Base-by-base conservation (phyloP, 1,284 basidiomycete genomes). In the Leucoagaricus sp. region DNA sequence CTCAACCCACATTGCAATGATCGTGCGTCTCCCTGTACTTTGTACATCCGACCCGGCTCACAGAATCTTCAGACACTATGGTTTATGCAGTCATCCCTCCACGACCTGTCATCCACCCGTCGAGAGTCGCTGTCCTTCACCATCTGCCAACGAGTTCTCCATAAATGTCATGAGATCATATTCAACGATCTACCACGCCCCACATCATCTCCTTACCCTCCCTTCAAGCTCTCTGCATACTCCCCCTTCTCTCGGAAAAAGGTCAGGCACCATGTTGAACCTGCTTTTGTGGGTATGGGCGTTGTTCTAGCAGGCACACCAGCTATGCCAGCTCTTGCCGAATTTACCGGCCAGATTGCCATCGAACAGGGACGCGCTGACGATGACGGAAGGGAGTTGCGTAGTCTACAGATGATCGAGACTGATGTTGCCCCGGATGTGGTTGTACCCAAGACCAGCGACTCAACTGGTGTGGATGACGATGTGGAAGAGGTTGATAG, bases 81-180 rank as follows among this genome's bases (percentile, higher is more conserved):
- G 94, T 97, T 95, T 72, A 95, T 98, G 89, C 96, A 98, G 83
- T 91, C 94, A 21, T 86, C 91, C 28, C 78, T 98, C n/a, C 86
- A 84, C 60, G 96, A 98, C 72, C 78, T 97, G n/a, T 83, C 91
- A 0, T 69, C 75, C 3, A 75, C 78, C 12, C 78, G 79, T 40
- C 80, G 85, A 44, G 83, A 87, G 58, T 88, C 94, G 1, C 83
- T 81, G 25, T 91, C 94, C 0, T 98, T 99, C 73, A 77, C 85
- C 57, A 90, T 97, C 61, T 99, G 97, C 74, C 94, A 96, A 72
- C 85, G 97, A 58, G 86, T 96, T 49, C 80, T 98, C 61, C 94
- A 95, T 69, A 85, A 86, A 70, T 97, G 96, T 69, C 96, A 99
- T 75, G 91, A 96, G 75, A 95, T 98, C 69, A 96, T 99, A 66